phyloP scores from a whole-genome alignment of 2,329 filamentous ascomycete genomes.

The Fusarium sp. region DNA sequence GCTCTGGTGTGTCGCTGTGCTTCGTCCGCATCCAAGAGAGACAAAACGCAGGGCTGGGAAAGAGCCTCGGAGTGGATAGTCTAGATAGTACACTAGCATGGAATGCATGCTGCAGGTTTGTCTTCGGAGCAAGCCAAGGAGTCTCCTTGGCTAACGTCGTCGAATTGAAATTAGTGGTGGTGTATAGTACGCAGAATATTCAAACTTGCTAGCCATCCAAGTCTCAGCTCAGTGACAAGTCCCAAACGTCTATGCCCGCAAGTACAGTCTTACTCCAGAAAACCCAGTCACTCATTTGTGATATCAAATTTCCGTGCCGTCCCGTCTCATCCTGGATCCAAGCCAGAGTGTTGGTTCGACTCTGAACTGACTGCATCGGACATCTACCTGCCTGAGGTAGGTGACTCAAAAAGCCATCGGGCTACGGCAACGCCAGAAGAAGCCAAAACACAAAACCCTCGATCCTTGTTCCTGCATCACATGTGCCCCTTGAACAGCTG shows the following conservation, averaged over 20 bases:
- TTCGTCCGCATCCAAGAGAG: neutral
- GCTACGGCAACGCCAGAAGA: constrained; percentile 5
- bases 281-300: neutral
- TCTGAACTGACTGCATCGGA: constrained; percentile 2
- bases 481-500: constrained; percentile 44
- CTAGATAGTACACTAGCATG: neutral
- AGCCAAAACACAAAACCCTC: neutral
- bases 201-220: constrained; percentile 1
- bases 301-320: neutral
- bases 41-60: constrained; percentile 1
- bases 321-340: neutral
- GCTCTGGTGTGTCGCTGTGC: neutral
- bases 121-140: neutral
- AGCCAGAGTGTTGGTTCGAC: neutral
- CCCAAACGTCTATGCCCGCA: neutral
- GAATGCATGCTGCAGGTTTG: neutral
- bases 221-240: neutral
- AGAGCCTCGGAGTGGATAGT: constrained; percentile 4
- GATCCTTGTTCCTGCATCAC: constrained; percentile 5
- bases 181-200: constrained; percentile 1
- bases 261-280: neutral
- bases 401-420: constrained; percentile 14
- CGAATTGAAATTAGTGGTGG: neutral
- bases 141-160: neutral
- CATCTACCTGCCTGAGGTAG: constrained; percentile 6